Evolutionary conservation across 1,284 basidiomycete species (phyloP).

Genomic region (Heterobasidion occidentale): DNA sequence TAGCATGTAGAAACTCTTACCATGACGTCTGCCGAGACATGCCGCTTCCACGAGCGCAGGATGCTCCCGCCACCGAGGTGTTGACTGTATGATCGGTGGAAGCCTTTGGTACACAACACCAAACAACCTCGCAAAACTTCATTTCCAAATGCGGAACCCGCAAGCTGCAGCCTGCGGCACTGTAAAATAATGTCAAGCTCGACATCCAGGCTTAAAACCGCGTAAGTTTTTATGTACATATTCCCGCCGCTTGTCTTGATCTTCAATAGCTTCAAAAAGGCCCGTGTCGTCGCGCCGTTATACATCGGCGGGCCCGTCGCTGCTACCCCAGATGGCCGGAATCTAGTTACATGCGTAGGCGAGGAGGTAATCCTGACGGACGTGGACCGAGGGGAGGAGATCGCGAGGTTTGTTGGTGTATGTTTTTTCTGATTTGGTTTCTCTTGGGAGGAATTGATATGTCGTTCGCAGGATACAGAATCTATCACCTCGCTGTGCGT

Average conservation of each 20-base stretch:
- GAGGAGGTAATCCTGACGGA: constrained; percentile 85
- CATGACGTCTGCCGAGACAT: no score
- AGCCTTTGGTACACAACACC: not conserved
- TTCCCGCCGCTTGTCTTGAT: not conserved
- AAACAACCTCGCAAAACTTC: not conserved
- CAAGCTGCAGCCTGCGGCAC: not conserved
- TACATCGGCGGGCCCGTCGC: constrained; percentile 87
- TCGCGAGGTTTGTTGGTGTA: constrained; percentile 80
- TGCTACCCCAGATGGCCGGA: constrained; percentile 71
- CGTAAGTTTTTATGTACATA: constrained; percentile 34
- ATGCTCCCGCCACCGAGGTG: not conserved
- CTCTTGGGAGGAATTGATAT: not conserved
- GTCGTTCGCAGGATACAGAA: constrained; percentile 47
- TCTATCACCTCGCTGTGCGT: constrained; percentile 57
- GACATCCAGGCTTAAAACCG: constrained; percentile 41
- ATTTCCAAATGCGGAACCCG: not conserved
- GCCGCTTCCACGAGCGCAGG: not conserved
- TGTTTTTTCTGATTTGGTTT: constrained; percentile 37
- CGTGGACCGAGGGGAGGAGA: constrained; percentile 61
- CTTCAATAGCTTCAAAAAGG: constrained; percentile 61
- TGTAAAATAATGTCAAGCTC: not conserved
- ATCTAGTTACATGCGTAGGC: constrained; percentile 80
- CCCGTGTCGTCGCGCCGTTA: constrained; percentile 64
- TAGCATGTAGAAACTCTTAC: no score
- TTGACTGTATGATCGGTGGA: not conserved